phyloP scores from a whole-genome alignment of 2,329 filamentous ascomycete genomes.

The Aspergillus bombycis region DNA sequence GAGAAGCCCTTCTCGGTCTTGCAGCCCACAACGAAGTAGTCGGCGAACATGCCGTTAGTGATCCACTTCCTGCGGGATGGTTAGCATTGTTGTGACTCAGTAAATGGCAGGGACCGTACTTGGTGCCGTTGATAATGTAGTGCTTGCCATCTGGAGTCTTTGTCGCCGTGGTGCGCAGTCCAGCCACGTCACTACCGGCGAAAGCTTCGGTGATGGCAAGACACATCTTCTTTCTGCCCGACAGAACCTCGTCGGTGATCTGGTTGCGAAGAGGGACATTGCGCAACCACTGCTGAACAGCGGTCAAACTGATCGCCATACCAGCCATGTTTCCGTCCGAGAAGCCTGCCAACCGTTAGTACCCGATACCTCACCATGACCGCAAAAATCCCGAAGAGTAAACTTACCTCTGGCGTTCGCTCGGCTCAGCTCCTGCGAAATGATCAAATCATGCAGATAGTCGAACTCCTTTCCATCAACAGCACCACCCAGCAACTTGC shows the following conservation, averaged over 20 bases:
- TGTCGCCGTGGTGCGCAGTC: slow-evolving; percentile 74
- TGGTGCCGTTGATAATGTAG: slow-evolving; percentile 60
- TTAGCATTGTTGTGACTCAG: slow-evolving; percentile 6
- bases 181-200: slow-evolving; percentile 80
- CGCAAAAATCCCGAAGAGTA: no score
- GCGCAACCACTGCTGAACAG: slow-evolving; percentile 76
- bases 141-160: slow-evolving; percentile 75
- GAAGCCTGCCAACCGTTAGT: slow-evolving; percentile 55
- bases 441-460: slow-evolving; percentile 82
- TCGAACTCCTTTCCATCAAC: slow-evolving; percentile 81
- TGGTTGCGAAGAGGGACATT: slow-evolving; percentile 67
- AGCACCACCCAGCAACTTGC: slow-evolving; percentile 68
- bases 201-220: slow-evolving; percentile 88
- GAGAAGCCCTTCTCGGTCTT: slow-evolving; percentile 78
- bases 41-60: slow-evolving; percentile 76
- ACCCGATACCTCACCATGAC: background rate
- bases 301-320: slow-evolving; percentile 80
- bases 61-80: slow-evolving; percentile 76
- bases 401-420: slow-evolving; percentile 64
- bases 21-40: slow-evolving; percentile 83
- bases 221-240: slow-evolving; percentile 84
- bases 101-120: slow-evolving; percentile 25
- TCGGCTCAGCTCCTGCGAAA: slow-evolving; percentile 72
- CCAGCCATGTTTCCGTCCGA: slow-evolving; percentile 86
- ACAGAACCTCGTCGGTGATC: slow-evolving; percentile 72